Evolutionary conservation across 345 rosid species (phyloP), one percentile per base, ranked within the genome.

Genomic region (Dovyalis caffra): DNA sequence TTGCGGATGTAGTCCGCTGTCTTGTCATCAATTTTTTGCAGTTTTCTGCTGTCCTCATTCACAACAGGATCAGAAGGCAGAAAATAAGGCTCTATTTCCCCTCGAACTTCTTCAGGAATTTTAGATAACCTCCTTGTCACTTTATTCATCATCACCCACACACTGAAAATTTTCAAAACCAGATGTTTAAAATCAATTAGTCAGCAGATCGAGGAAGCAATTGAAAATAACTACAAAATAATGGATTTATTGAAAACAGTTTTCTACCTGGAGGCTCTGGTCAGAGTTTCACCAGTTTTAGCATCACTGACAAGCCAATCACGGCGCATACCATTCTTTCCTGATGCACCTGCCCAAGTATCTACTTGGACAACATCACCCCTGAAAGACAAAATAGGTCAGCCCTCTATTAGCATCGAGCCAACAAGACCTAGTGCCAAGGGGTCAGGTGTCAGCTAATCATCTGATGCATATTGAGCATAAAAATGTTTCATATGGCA

Each of bases 61-160:
- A 93, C 87, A 70, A 90, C 82, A 15, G 98, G 97, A 60, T 87
- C 87, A 76, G 89, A 86, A 58, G 90, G 74, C 83, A 90, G 61
- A 85, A 96, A 90, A 77, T 82, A 79, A 29, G 97, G 97, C 74
- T 89, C 90, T 77, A 92, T 90, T 73, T 96, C 99, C 38, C 83
- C 88, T 76, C 94, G 86, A 85, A 88, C 99, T 74, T 93, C 98
- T 77, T 88, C 97, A 4, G 97, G 98, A 57, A 96, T 77, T 88
- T 93, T 96, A 45, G 99, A 93, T 67, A 96, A 77, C 79, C 88
- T 92, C 80, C 99, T 90, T 43, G 98, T 96, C 74, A 86, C 73
- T 86, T 93, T 96, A 90, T 96, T 96, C 98, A 96, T 93, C 99
- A 93, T 90, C 83, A 96, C 98, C 97, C 98, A 96, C 60, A 93